A percentile compares a stretch with the other conserved stretches of the same genome.
Evolutionary conservation across 2,329 filamentous ascomycete species (phyloP).

Genomic region (Colletotrichum filicis): DNA sequence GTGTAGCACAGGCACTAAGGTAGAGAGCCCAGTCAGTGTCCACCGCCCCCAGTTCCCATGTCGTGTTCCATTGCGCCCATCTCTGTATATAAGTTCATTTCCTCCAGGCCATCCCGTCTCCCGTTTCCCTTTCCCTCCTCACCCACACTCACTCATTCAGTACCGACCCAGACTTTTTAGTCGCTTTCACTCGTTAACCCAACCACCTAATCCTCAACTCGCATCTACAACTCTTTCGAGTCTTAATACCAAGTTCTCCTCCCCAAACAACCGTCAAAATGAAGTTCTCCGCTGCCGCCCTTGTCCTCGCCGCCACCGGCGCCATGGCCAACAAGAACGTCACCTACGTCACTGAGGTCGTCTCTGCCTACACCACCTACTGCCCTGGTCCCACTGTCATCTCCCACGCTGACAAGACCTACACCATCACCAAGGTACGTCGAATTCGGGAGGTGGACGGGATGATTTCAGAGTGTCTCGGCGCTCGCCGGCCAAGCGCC

Average conservation of each 20-base stretch:
- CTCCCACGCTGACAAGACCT: constrained; percentile 73
- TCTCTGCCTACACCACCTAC: constrained; percentile 76
- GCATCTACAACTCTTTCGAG: constrained; percentile 45
- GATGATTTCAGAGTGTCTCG: not conserved
- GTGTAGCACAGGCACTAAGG: constrained; percentile 15
- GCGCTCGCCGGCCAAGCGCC: constrained; percentile 43
- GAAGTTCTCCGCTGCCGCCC: constrained; percentile 69
- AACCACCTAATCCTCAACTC: constrained; percentile 45
- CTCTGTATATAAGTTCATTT: constrained; percentile 61
- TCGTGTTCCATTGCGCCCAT: constrained; percentile 25
- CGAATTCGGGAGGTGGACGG: not conserved
- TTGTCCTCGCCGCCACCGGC: constrained; percentile 64
- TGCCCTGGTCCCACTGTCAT: constrained; percentile 75
- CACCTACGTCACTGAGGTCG: constrained; percentile 72
- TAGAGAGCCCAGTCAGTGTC: constrained; percentile 6
- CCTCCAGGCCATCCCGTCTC: constrained; percentile 48
- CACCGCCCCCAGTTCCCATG: constrained; percentile 24
- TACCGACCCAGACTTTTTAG: constrained; percentile 63
- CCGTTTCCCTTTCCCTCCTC: constrained; percentile 51
- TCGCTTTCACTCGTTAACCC: constrained; percentile 68
- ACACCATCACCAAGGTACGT: constrained; percentile 66
- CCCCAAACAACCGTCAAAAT: constrained; percentile 64
- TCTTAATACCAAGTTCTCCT: constrained; percentile 41
- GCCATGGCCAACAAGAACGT: constrained; percentile 55
- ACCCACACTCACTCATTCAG: constrained; percentile 59